Evolutionary conservation across 2,329 filamentous ascomycete species (phyloP).

Genomic region (Zopfia rhizophila): DNA sequence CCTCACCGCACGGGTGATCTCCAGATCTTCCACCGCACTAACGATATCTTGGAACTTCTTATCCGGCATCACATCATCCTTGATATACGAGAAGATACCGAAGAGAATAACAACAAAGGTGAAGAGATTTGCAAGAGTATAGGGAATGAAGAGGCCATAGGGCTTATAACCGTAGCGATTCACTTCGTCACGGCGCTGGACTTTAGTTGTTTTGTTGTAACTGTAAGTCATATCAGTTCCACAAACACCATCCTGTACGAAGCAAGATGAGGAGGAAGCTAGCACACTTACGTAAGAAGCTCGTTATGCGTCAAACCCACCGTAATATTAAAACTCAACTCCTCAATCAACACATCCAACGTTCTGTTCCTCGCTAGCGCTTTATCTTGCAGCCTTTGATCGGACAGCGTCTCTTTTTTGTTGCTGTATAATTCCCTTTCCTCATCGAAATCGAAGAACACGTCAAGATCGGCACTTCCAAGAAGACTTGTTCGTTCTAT

Average conservation of each 20-base stretch:
- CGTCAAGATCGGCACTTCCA: slow-evolving; percentile 21
- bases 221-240: neutral
- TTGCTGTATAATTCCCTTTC: slow-evolving; percentile 18
- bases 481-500: slow-evolving; percentile 22
- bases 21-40: slow-evolving; percentile 14
- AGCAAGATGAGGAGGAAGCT: neutral
- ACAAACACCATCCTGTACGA: too few relatives aligned
- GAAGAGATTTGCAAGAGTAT: slow-evolving; percentile 20
- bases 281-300: slow-evolving; percentile 21
- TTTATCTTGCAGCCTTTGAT: slow-evolving; percentile 23
- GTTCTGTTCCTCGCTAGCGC: slow-evolving; percentile 24
- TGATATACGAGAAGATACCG: slow-evolving; percentile 15
- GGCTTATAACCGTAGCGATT: slow-evolving; percentile 23
- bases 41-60: slow-evolving; percentile 28
- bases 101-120: slow-evolving; percentile 15
- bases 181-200: slow-evolving; percentile 3
- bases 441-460: slow-evolving; percentile 25
- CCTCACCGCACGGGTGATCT: slow-evolving; percentile 13
- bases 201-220: neutral
- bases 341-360: slow-evolving; percentile 25
- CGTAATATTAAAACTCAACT: slow-evolving; percentile 28
- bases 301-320: slow-evolving; percentile 24
- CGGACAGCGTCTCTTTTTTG: slow-evolving; percentile 5
- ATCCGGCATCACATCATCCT: slow-evolving; percentile 23
- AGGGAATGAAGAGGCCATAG: slow-evolving; percentile 16